Base-by-base conservation (phyloP, 78 protist genomes). In the Pigoraptor vietnamica region DNA sequence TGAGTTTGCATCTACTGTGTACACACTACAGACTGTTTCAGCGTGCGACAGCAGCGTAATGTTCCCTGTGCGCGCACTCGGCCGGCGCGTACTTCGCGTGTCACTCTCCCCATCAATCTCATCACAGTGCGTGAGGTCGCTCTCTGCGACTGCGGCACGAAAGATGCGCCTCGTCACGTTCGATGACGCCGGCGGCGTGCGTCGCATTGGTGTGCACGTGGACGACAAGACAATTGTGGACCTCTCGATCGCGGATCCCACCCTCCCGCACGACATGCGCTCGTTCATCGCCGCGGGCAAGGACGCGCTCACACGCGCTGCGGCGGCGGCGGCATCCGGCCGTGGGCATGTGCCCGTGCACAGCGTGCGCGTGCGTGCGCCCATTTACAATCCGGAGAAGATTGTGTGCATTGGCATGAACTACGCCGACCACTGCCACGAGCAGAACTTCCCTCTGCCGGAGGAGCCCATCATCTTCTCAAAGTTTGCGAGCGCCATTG, bases 341-440 rank as follows among this genome's bases (percentile, higher is more conserved):
- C 6, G 67, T 6, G 67, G 67, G 29, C 67, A 48, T 14, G 67
- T 48, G 67, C 14, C 67, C 14, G 67, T 14, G 29, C 67, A 48
- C 29, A 14, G 67, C 67, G 14, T 48, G 6, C 29, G 29, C 6
- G 38, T 81, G 35, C 86, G 33, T 29, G 89, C 89, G 39, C 89
- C 89, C 56, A 38, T 86, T 10, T 21, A 36, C 36, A 10, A 21
- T 2, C 34, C 35, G 48, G 89, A 86, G 14, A 86, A 90, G 56
- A 38, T 90, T 39, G 29, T 90, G 24, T 90, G 91, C 56, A 67
- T 90, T 23, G 91, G 91, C 86, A 90, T 90, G 91, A 90, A 90
- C 91, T 90, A 90, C 56, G 40, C 21, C 91, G 91, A 90, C 56
- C 91, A 90, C 87, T 90, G 91, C 91, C 55, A 83, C 40, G 91